phyloP scores from a whole-genome alignment of 2,329 filamentous ascomycete species.

The Exserohilum turcica region DNA sequence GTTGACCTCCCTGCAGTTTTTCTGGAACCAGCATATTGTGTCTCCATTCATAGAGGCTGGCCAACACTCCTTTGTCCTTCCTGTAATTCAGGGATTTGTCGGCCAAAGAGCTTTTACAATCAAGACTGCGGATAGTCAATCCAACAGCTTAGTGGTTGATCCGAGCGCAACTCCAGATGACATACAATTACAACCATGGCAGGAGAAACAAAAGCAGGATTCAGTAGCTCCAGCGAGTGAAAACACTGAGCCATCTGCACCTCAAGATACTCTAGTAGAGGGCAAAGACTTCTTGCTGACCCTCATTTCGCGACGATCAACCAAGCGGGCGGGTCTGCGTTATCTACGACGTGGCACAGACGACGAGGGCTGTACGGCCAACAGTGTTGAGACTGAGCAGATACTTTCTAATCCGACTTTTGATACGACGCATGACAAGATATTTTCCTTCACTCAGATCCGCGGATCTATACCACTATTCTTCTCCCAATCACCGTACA shows the following conservation, averaged over 20 bases:
- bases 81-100: constrained; percentile 91
- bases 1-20: constrained; percentile 61
- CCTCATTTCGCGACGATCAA: constrained; percentile 85
- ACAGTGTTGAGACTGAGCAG: constrained; percentile 94
- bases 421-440: constrained; percentile 61
- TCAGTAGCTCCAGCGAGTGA: constrained; percentile 24
- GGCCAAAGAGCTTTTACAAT: constrained; percentile 83
- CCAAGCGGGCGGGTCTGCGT: constrained; percentile 82
- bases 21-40: constrained; percentile 85
- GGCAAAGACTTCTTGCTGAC: constrained; percentile 74
- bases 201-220: constrained; percentile 36
- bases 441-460: constrained; percentile 84
- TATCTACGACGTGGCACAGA: constrained; percentile 91
- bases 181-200: constrained; percentile 42
- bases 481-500: constrained; percentile 94
- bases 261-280: constrained; percentile 42
- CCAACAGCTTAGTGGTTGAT: constrained; percentile 43
- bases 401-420: constrained; percentile 76
- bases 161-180: constrained; percentile 42
- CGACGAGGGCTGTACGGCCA: constrained; percentile 85
- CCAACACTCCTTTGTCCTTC: constrained; percentile 73
- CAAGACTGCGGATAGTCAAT: constrained; percentile 54
- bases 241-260: constrained; percentile 22
- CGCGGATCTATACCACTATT: constrained; percentile 92
- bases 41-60: constrained; percentile 75